These are phyloP conservation scores for Trichoderma polysporum DNA, from an alignment of 2,329 filamentous ascomycete genomes.

Conservation along the genomic window DNA sequence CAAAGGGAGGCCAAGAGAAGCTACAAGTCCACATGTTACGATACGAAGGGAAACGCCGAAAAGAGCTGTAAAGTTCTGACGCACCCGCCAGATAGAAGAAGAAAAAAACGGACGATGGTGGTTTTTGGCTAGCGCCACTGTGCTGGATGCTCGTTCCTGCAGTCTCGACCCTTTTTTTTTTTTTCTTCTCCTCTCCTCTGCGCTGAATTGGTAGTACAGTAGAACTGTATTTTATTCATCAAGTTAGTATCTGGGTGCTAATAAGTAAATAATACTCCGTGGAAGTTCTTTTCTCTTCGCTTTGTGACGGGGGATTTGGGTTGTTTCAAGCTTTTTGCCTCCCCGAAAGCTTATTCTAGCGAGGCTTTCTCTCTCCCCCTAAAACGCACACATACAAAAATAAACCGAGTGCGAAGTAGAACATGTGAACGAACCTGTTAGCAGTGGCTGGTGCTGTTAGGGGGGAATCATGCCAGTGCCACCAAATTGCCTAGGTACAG, in stretches of 20 bases:
- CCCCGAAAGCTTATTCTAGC: background rate
- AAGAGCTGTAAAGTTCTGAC: conserved; percentile 15
- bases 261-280: too few species aligned
- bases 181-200: background rate
- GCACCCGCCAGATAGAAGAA: background rate
- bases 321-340: background rate
- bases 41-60: conserved; percentile 13
- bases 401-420: background rate
- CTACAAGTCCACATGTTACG: background rate
- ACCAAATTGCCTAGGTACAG: too few species aligned
- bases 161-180: background rate
- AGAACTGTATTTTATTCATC: background rate
- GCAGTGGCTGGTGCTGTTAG: too few species aligned
- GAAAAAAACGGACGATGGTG: background rate
- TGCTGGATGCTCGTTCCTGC: background rate
- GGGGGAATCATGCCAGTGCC: too few species aligned
- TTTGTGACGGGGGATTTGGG: background rate
- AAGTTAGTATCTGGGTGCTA: too few species aligned
- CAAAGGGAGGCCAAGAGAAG: background rate
- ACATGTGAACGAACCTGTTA: background rate
- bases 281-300: background rate
- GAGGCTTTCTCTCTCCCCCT: background rate
- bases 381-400: background rate
- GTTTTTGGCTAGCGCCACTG: background rate
- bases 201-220: too few species aligned